phyloP scores from a whole-genome alignment of 1,284 basidiomycete genomes.

The Ganoderma meredithae region DNA sequence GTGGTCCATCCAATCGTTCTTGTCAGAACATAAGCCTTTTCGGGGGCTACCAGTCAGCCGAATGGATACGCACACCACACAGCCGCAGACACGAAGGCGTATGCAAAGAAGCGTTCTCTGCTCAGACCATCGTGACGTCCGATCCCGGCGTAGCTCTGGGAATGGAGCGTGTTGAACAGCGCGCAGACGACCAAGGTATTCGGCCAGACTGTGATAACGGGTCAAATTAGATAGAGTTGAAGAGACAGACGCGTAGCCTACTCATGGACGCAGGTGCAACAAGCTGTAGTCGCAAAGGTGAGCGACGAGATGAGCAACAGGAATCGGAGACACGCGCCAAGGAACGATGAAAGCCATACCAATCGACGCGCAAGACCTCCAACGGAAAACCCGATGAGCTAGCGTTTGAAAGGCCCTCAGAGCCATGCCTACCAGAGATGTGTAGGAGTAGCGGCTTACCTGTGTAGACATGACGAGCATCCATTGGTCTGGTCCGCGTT shows the following conservation, averaged over 20 bases:
- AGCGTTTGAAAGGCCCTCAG: not conserved
- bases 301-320: constrained; percentile 16
- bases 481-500: constrained; percentile 62
- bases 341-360: constrained; percentile 26
- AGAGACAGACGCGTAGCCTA: constrained; percentile 25
- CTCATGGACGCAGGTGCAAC: constrained; percentile 92
- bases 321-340: constrained; percentile 9
- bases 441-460: constrained; percentile 19
- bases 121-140: constrained; percentile 73
- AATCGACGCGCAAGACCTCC: constrained; percentile 74
- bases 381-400: constrained; percentile 88
- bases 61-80: constrained; percentile 58
- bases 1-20: not conserved
- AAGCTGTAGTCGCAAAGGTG: constrained; percentile 46
- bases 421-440: not conserved
- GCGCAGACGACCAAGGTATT: constrained; percentile 84
- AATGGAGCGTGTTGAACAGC: constrained; percentile 81
- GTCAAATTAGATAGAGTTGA: not conserved
- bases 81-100: constrained; percentile 63
- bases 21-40: not conserved
- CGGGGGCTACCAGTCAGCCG: not conserved
- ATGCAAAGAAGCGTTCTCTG: constrained; percentile 81
- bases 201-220: constrained; percentile 72
- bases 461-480: constrained; percentile 83
- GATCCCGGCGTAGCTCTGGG: constrained; percentile 67